These are phyloP conservation scores for Fusarium algeriense DNA, from an alignment of 2,329 filamentous ascomycete species.

Conservation along the genomic window DNA sequence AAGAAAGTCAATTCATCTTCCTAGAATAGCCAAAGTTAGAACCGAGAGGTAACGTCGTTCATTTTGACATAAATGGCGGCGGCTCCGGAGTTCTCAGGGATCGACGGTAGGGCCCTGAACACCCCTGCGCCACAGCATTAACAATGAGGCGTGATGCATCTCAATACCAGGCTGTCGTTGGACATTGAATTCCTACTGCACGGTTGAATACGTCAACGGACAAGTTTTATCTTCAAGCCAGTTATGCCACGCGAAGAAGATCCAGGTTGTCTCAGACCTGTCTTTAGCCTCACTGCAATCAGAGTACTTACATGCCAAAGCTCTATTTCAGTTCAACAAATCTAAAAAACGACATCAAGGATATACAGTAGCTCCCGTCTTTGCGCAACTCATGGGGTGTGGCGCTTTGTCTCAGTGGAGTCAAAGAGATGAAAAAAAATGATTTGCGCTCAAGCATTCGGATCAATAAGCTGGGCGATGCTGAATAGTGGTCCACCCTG, in stretches of 20 bases:
- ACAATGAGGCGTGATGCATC: conserved; percentile 12
- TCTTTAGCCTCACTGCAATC: conserved; percentile 17
- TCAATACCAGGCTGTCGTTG: neutral
- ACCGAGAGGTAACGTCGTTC: conserved; percentile 20
- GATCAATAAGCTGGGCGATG: conserved; percentile 19
- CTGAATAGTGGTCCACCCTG: neutral
- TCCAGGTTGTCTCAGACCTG: conserved; percentile 10
- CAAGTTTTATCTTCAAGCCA: neutral
- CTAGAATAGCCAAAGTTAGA: conserved; percentile 36
- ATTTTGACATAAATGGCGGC: conserved; percentile 14
- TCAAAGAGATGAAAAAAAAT: conserved; percentile 31
- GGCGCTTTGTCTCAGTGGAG: conserved; percentile 11
- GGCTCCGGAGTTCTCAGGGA: conserved; percentile 14
- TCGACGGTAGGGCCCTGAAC: conserved; percentile 23
- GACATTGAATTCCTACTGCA: neutral
- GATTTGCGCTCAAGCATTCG: conserved; percentile 23
- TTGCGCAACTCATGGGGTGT: conserved; percentile 20
- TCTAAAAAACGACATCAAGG: neutral
- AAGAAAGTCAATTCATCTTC: conserved; percentile 25
- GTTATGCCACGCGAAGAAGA: conserved; percentile 1
- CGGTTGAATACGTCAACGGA: conserved; percentile 1
- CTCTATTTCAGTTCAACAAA: conserved; percentile 16
- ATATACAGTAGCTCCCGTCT: conserved; percentile 5
- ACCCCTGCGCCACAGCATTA: conserved; percentile 29
- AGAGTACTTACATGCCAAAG: conserved; percentile 12